Conservation (phyloP, 2,329 filamentous ascomycete species). For the Aspergillus clavatus region DNA sequence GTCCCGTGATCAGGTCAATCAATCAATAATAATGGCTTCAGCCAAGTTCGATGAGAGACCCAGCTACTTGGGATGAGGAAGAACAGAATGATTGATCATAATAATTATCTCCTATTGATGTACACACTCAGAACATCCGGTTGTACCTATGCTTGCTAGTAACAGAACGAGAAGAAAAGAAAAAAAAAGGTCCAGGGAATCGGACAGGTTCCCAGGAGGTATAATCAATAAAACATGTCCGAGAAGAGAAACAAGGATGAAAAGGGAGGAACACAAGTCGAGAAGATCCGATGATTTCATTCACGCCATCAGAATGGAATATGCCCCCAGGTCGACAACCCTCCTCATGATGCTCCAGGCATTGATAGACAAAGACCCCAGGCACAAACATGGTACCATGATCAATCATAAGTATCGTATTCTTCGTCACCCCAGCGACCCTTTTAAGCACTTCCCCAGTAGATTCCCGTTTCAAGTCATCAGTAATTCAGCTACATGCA, state of each 20-base stretch:
- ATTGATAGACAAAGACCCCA: slow-evolving; percentile 7
- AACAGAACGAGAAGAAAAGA: background rate
- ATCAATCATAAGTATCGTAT: slow-evolving; percentile 21
- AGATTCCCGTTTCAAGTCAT: slow-evolving; percentile 1
- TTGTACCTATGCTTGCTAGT: slow-evolving; percentile 1
- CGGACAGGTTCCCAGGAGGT: slow-evolving; percentile 25
- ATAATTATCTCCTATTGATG: slow-evolving; percentile 15
- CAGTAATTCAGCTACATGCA: too few species aligned
- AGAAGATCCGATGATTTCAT: slow-evolving; percentile 15
- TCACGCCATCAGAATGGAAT: slow-evolving; percentile 19
- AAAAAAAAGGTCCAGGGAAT: slow-evolving; percentile 19
- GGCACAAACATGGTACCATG: slow-evolving; percentile 13
- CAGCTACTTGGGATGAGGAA: too few species aligned
- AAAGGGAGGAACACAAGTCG: slow-evolving; percentile 11
- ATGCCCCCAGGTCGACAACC: slow-evolving; percentile 6
- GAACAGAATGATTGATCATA: too few species aligned
- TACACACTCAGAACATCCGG: slow-evolving; percentile 16
- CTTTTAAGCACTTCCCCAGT: background rate
- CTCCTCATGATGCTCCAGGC: slow-evolving; percentile 20
- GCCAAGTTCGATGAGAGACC: too few species aligned
- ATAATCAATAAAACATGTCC: slow-evolving; percentile 33
- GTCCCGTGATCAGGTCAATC: background rate
- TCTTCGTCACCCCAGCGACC: slow-evolving; percentile 5
- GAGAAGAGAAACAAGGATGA: slow-evolving; percentile 22
- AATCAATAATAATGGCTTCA: too few species aligned